phyloP scores from a whole-genome alignment of 2,329 filamentous ascomycete species.

The Neofusicoccum kwambonambiense region DNA sequence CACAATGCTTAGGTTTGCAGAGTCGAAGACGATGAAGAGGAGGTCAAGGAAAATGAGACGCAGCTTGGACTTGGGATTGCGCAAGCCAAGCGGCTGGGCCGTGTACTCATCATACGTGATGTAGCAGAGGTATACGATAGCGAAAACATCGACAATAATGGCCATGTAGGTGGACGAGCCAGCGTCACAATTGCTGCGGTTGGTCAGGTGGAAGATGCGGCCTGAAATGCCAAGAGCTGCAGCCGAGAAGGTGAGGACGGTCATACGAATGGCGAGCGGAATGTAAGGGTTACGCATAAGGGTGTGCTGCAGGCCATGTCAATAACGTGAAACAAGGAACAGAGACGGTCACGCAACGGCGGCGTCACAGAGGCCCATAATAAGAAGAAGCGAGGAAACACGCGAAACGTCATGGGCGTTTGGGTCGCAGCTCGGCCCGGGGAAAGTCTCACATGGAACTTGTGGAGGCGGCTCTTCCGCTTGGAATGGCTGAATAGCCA shows the following conservation, averaged over 20 bases:
- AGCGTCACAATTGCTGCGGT: constrained; percentile 39
- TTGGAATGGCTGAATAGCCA: constrained; percentile 49
- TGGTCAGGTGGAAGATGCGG: constrained; percentile 69
- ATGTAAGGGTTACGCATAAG: constrained; percentile 81
- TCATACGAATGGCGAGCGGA: constrained; percentile 77
- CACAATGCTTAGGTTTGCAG: constrained; percentile 77
- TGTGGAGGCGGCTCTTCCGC: constrained; percentile 54
- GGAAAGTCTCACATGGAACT: constrained; percentile 50
- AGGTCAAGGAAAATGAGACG: constrained; percentile 87
- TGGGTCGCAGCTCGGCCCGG: constrained; percentile 1
- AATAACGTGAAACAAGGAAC: constrained; percentile 11
- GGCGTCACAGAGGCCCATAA: constrained; percentile 10
- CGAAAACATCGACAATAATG: constrained; percentile 82
- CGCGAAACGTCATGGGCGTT: constrained; percentile 9
- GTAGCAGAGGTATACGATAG: constrained; percentile 85
- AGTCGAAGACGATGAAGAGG: constrained; percentile 96
- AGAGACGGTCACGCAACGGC: constrained; percentile 6
- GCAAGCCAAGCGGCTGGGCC: constrained; percentile 84
- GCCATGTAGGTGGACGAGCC: constrained; percentile 77
- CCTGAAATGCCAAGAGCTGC: constrained; percentile 76
- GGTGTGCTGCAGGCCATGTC: constrained; percentile 45
- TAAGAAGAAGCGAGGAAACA: not conserved
- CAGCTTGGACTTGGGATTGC: constrained; percentile 80
- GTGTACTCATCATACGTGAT: constrained; percentile 98
- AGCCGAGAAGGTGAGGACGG: constrained; percentile 78